Evolutionary conservation across 2,329 filamentous ascomycete genomes (phyloP).

Genomic region (Atkinsonella hypoxylon): DNA sequence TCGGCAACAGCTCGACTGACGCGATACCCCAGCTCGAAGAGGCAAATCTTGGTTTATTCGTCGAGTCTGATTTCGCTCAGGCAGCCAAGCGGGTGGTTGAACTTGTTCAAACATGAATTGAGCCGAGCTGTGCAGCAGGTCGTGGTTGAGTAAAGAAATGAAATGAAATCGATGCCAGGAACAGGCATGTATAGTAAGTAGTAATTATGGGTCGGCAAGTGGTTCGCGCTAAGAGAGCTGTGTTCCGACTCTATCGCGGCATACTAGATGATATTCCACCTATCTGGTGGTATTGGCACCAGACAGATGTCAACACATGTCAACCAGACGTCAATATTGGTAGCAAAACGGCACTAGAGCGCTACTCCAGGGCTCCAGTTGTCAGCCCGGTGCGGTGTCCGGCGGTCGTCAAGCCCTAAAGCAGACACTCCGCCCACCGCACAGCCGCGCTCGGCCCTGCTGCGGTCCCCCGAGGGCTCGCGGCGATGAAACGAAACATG

Average conservation of each 20-base stretch:
- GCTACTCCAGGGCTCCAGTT: too few species aligned
- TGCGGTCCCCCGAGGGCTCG: not conserved
- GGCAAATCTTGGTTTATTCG: conserved; percentile 22
- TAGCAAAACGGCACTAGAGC: too few species aligned
- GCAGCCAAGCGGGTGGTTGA: conserved; percentile 23
- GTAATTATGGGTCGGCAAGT: too few species aligned
- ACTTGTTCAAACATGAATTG: conserved; percentile 11
- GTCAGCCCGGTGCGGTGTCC: too few species aligned
- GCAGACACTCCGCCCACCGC: not conserved
- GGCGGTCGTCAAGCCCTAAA: not conserved
- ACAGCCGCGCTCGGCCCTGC: not conserved
- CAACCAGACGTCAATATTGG: too few species aligned
- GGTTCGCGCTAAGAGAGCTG: too few species aligned
- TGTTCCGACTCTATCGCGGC: too few species aligned
- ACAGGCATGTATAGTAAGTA: too few species aligned
- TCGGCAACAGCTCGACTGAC: not conserved
- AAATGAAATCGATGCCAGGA: not conserved
- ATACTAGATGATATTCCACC: too few species aligned
- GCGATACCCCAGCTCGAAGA: conserved; percentile 20
- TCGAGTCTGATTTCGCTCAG: conserved; percentile 27
- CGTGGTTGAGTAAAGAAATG: not conserved
- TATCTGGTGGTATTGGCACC: too few species aligned
- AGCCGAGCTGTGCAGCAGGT: not conserved
- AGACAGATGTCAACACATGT: too few species aligned
- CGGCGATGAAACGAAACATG: too few species aligned